Conservation (phyloP, 768 basidiomycete genomes). For the Phaeolepiota aurea region DNA sequence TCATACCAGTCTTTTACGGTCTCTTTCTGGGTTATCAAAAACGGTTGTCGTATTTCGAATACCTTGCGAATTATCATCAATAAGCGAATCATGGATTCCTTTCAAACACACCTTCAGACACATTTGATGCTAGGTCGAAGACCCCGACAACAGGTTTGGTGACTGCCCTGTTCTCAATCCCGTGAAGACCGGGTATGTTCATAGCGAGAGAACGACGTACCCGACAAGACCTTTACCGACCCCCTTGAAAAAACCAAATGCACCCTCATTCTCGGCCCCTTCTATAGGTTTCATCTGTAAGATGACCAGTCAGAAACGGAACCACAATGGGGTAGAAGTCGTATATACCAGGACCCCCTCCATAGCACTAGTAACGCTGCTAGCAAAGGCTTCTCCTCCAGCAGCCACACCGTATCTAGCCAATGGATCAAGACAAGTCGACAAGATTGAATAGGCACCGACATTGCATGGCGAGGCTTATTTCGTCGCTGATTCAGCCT, state of each 20-base stretch:
- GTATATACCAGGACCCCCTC: conserved; percentile 80
- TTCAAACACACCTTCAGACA: conserved; percentile 66
- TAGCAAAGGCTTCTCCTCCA: conserved; percentile 90
- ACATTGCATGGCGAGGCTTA: conserved; percentile 94
- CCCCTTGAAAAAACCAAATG: conserved; percentile 95
- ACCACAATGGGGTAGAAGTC: neutral
- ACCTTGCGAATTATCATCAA: conserved; percentile 46
- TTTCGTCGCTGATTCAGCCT: conserved; percentile 87
- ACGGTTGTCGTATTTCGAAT: conserved; percentile 98
- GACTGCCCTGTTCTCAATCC: conserved; percentile 50
- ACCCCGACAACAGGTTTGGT: conserved; percentile 97
- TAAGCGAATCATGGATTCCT: neutral
- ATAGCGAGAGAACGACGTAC: conserved; percentile 29
- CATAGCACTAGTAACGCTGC: conserved; percentile 89
- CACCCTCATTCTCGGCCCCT: conserved; percentile 91
- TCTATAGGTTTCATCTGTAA: conserved; percentile 90
- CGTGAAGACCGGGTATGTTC: neutral
- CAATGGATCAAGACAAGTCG: neutral
- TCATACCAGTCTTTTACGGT: conserved; percentile 74
- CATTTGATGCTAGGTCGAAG: conserved; percentile 91
- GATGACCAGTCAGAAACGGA: neutral
- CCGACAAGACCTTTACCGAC: conserved; percentile 95
- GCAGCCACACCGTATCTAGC: conserved; percentile 89
- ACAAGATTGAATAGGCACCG: conserved; percentile 14
- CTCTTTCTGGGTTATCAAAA: conserved; percentile 86